Evolutionary conservation across 2,329 filamentous ascomycete species (phyloP), one percentile per base, ranked within the genome.

Genomic region (Penicillium frequentans): DNA sequence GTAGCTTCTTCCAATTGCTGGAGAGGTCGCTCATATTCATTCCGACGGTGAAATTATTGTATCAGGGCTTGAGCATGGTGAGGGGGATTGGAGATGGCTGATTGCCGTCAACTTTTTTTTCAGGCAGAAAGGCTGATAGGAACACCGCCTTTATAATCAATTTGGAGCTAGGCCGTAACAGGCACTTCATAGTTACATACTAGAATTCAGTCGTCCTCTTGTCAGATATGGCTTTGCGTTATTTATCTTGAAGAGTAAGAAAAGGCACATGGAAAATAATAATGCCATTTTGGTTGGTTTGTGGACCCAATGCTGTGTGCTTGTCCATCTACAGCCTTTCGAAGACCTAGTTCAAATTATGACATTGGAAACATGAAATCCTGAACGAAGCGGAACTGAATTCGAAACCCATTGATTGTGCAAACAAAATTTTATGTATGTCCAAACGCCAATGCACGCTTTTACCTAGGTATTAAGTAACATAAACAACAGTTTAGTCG

Each of bases 1-100:
- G 78, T 56, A 81, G 71, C 66, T 77, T 80, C 65, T 79, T 81
- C 79, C 79, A 81, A 66, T 81, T 81, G 58, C 75, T 76, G 55
- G 79, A 81, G 45, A 81, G 72, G 47, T 67, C 70, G 57, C 73
- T 75, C 31, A 73, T 57, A 61, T 80, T 77, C 77, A 80, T 78
- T 57, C 67, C 70, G 70, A 60, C 52, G 47, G 43, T 55, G 43
- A 37, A 26, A 35, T 47, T 46, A 23, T 55, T 39, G 39, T 37
- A 37, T 27, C 44, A 48, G 42, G 37, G 39, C 60, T 66, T 65
- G 58, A 31, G 60, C 68, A 70, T 68, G 35, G 48, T 67, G 67
- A 46, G 27, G 47, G 33, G 37, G 46, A 44, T 42, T 49, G 49
- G 35, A 54, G 46, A 56, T 29, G 39, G 37, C 24, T 33, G 39